phyloP scores from a whole-genome alignment of 164 flowering plant genomes.

The Vitis rupestris region DNA sequence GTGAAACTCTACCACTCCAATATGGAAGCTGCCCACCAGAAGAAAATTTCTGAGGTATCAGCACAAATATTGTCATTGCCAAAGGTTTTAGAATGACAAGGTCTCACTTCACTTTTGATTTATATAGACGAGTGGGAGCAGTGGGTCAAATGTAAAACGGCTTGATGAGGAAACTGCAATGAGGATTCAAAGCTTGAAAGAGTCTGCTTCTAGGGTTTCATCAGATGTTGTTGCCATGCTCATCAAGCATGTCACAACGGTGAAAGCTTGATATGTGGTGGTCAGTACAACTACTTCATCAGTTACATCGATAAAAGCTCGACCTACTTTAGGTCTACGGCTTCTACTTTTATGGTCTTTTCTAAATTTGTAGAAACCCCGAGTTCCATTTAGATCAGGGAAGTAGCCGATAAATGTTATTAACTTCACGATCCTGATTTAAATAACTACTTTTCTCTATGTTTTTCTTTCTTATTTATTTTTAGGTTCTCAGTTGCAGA shows the following conservation, averaged over 20 bases:
- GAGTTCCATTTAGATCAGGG: no score
- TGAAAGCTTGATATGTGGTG: slow-evolving; percentile 24
- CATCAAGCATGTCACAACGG: slow-evolving; percentile 39
- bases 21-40: slow-evolving; percentile 56
- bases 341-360: no score
- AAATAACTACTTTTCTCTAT: no score
- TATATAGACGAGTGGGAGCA: slow-evolving; percentile 42
- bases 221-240: slow-evolving; percentile 46
- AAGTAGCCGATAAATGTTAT: no score
- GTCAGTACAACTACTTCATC: no score
- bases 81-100: not conserved
- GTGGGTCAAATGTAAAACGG: slow-evolving; percentile 42
- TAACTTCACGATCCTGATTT: no score
- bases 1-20: slow-evolving; percentile 36
- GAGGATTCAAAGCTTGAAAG: no score
- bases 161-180: slow-evolving; percentile 49
- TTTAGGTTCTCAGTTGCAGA: no score
- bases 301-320: no score
- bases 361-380: no score
- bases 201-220: slow-evolving; percentile 18
- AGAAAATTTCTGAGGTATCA: slow-evolving; percentile 44
- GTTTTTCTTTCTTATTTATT: no score
- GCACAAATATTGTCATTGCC: not conserved
- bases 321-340: no score
- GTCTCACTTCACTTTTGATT: not conserved